Evolutionary conservation across 2,329 filamentous ascomycete genomes (phyloP).

Genomic region (Botrytis galanthina): DNA sequence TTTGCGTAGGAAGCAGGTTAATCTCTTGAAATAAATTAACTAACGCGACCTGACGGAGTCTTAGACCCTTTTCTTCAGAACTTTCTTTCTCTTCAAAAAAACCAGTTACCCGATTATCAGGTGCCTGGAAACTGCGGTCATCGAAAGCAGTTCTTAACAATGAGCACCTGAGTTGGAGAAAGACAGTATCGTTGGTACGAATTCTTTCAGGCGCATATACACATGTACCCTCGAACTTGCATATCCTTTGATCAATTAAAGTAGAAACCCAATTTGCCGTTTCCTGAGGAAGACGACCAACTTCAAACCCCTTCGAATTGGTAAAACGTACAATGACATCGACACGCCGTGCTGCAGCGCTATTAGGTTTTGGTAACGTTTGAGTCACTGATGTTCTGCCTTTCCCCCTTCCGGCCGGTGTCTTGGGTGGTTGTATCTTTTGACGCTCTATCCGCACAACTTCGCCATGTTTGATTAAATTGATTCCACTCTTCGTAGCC

Average conservation of each 20-base stretch:
- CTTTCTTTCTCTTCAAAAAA: constrained; percentile 86
- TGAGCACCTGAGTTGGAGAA: constrained; percentile 79
- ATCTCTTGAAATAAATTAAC: constrained; percentile 89
- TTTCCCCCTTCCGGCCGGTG: constrained; percentile 46
- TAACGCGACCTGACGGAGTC: constrained; percentile 80
- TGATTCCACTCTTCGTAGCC: constrained; percentile 80
- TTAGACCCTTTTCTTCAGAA: constrained; percentile 76
- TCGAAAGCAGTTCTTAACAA: constrained; percentile 74
- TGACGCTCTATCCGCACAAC: constrained; percentile 82
- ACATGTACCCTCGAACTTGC: constrained; percentile 80
- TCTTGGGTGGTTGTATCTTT: constrained; percentile 62
- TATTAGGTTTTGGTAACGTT: constrained; percentile 35
- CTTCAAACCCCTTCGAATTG: constrained; percentile 72
- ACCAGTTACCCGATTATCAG: constrained; percentile 68
- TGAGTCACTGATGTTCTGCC: constrained; percentile 39
- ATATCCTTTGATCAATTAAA: constrained; percentile 85
- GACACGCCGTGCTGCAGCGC: constrained; percentile 58
- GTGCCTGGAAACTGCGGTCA: constrained; percentile 56
- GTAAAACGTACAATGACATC: constrained; percentile 94
- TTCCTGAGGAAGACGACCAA: constrained; percentile 84
- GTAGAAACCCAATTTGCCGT: constrained; percentile 89
- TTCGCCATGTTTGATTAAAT: constrained; percentile 77
- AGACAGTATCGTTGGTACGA: constrained; percentile 91
- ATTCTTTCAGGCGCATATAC: constrained; percentile 85
- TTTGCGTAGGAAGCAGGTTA: constrained; percentile 71